phyloP scores from a whole-genome alignment of 2,329 filamentous ascomycete species.

The Colletotrichum phormii region DNA sequence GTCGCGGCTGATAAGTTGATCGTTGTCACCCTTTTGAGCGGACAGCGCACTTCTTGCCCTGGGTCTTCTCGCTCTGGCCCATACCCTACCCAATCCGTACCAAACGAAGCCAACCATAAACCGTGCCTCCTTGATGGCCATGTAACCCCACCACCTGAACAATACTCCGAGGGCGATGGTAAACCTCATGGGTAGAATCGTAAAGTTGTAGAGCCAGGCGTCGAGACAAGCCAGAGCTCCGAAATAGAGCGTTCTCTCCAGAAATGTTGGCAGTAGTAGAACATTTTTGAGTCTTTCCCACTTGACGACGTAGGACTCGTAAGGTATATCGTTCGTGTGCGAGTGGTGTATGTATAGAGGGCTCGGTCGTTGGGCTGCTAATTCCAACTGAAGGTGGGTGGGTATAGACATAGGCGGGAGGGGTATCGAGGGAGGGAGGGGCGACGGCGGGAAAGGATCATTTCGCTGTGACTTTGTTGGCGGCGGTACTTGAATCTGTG shows the following conservation, averaged over 20 bases:
- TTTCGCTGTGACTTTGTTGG: constrained; percentile 45
- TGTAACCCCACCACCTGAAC: constrained; percentile 80
- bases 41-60: constrained; percentile 12
- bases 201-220: constrained; percentile 96
- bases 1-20: constrained; percentile 20
- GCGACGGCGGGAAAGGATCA: constrained; percentile 54
- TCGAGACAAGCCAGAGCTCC: constrained; percentile 92
- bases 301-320: constrained; percentile 93
- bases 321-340: constrained; percentile 71
- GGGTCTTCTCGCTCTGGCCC: constrained; percentile 66
- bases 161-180: constrained; percentile 83
- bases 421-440: constrained; percentile 67
- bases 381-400: constrained; percentile 73
- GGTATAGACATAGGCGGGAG: constrained; percentile 75
- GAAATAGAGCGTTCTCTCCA: constrained; percentile 89
- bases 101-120: constrained; percentile 84
- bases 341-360: constrained; percentile 75
- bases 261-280: constrained; percentile 80
- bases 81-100: constrained; percentile 79
- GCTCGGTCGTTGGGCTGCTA: constrained; percentile 71
- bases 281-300: constrained; percentile 94
- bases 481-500: constrained; percentile 45
- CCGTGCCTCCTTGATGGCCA: constrained; percentile 76
- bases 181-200: constrained; percentile 91
- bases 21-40: constrained; percentile 9